Conservation (phyloP, 2,329 filamentous ascomycete species). For the Tolypocladium ophioglossoides region DNA sequence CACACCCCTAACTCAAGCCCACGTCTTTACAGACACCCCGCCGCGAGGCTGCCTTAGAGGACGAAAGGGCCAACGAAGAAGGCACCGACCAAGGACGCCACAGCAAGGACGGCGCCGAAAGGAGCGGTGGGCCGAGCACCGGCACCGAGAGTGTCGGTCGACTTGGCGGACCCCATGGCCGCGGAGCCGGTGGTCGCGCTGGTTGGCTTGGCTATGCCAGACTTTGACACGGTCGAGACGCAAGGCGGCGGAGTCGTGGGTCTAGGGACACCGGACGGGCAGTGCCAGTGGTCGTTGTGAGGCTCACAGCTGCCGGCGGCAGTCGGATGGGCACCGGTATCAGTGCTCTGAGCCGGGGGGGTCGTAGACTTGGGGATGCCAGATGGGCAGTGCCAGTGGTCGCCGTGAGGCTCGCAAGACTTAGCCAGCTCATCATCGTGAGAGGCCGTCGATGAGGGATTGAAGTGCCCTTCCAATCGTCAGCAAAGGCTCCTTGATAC, state of each 20-base stretch:
- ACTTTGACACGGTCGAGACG: background rate
- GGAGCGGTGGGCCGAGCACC: constrained; percentile 1
- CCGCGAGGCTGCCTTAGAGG: background rate
- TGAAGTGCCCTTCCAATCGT: constrained; percentile 7
- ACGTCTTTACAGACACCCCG: background rate
- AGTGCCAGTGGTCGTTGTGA: constrained; percentile 8
- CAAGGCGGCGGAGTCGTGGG: constrained; percentile 6
- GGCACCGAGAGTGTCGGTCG: background rate
- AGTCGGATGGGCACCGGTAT: background rate
- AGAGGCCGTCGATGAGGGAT: constrained; percentile 1
- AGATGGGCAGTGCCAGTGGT: background rate
- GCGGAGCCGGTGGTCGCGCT: background rate
- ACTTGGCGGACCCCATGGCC: background rate
- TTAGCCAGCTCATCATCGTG: background rate
- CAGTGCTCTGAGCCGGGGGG: background rate
- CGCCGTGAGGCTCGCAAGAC: background rate
- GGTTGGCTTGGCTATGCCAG: background rate
- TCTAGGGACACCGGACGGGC: constrained; percentile 3
- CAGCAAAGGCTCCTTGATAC: background rate
- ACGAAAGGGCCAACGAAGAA: constrained; percentile 5
- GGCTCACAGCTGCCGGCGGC: constrained; percentile 1
- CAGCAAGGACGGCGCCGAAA: constrained; percentile 1
- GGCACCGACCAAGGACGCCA: constrained; percentile 5
- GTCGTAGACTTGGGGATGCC: background rate
- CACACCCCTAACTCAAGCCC: background rate